Evolutionary conservation across 1,284 basidiomycete species (phyloP).

Genomic region (Grifola frondosa): DNA sequence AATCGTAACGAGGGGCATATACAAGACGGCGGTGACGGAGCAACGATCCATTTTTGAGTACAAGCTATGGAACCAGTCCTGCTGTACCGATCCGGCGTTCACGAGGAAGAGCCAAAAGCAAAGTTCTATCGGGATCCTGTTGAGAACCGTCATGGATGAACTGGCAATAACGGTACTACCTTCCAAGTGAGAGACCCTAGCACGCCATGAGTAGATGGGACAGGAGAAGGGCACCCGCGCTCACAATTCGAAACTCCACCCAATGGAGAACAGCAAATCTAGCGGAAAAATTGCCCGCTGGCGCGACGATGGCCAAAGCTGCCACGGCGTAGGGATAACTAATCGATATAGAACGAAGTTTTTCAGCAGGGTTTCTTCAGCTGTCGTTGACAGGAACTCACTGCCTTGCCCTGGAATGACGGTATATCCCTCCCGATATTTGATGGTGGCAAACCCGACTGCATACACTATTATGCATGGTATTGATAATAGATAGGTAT

Average conservation of each 20-base stretch:
- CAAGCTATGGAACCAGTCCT: slow-evolving; percentile 71
- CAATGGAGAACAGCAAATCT: slow-evolving; percentile 57
- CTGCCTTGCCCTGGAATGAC: slow-evolving; percentile 45
- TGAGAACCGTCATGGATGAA: background rate
- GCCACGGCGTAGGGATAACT: slow-evolving; percentile 68
- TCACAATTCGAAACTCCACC: slow-evolving; percentile 74
- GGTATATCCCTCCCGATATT: slow-evolving; percentile 66
- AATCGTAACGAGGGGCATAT: slow-evolving; percentile 67
- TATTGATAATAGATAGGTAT: slow-evolving; percentile 65
- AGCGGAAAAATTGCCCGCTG: slow-evolving; percentile 58
- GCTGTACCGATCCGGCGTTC: slow-evolving; percentile 56
- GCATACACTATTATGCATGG: slow-evolving; percentile 62
- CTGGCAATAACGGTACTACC: slow-evolving; percentile 37
- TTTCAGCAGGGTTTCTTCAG: no score
- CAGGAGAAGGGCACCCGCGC: slow-evolving; percentile 23
- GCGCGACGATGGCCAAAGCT: slow-evolving; percentile 51
- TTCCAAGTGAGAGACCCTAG: slow-evolving; percentile 77
- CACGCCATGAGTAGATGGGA: background rate
- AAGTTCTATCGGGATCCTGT: slow-evolving; percentile 47
- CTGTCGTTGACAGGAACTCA: slow-evolving; percentile 34
- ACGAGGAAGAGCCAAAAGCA: slow-evolving; percentile 83
- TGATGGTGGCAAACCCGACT: slow-evolving; percentile 64
- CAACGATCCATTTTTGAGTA: slow-evolving; percentile 76
- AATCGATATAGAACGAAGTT: slow-evolving; percentile 2
- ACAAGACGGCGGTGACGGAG: slow-evolving; percentile 56